Base-by-base conservation (phyloP, 2,329 filamentous ascomycete species). In the Venturia carpophila region DNA sequence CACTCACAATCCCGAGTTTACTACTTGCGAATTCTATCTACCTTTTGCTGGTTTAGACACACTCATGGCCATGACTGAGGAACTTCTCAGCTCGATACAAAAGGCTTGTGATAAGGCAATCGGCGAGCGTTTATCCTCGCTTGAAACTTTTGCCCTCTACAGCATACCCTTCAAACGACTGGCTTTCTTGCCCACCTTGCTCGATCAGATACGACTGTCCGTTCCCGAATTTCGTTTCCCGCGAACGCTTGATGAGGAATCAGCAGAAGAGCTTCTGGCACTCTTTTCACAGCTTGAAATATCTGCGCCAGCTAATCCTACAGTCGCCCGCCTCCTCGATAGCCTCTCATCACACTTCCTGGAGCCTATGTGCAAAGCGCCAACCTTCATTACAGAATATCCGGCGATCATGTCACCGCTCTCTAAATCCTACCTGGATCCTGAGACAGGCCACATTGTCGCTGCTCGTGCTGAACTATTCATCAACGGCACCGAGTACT, bases 1-100 rank as follows among this genome's bases (percentile, higher is more conserved):
- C 39, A 96, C 91, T 0, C 94, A 99, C 74, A 99, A 99, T 73
- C 93, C 94, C 0, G 94, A 99, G 73, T 99, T 97, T 77, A 94
- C 90, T 56, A 97, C 91, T 67, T 97, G 93, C 79, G 94, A 99
- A 77, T 97, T 96, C 77, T 99, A 99, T 77, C 87, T 89, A 67
- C 88, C 92, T 2, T 95, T 92, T 71, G 86, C 88, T 67, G 89
- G 88, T 68, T 82, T 97, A 0, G 79, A 86, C 43, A 84, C 90
- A 52, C 79, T 97, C 62, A 92, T 96, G 72, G 73, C 76, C 24
- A 84, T 87, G 73, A 97, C 93, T 0, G 89, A 94, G 74, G 78
- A 82, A 17, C 76, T 97, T 60, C 76, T 65, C 97, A 41, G 78
- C 74, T 42, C 21, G 5, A 43, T 63, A 37, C 42, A 42, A 17